phyloP scores from a whole-genome alignment of 2,329 filamentous ascomycete species.

The Colletotrichum chlorophyti region DNA sequence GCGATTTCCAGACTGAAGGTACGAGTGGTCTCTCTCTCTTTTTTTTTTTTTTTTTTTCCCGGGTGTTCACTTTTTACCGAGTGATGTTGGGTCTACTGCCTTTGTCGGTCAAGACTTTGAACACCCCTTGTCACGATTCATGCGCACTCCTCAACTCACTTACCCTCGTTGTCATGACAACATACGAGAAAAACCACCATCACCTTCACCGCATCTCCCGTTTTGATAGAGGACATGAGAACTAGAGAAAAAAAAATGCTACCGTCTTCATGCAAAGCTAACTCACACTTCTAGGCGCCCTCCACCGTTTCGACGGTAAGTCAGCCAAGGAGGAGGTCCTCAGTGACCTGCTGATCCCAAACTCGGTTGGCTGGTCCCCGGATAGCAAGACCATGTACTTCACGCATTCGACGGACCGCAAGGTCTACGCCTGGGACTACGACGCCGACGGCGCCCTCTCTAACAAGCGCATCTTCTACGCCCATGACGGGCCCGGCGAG shows the following conservation, averaged over 20 bases:
- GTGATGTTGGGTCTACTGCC: too few relatives aligned
- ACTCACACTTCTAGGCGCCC: constrained; percentile 59
- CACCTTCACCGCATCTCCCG: background rate
- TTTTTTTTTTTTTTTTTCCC: background rate
- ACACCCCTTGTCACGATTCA: background rate
- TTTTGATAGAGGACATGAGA: too few relatives aligned
- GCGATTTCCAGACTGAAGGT: constrained; percentile 67
- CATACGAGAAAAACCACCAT: too few relatives aligned
- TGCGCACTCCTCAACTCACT: background rate
- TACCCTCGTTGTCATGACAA: background rate
- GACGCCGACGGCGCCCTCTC: constrained; percentile 69
- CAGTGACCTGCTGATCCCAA: constrained; percentile 77
- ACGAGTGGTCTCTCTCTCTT: constrained; percentile 33
- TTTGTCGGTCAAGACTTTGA: background rate
- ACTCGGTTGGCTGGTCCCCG: constrained; percentile 82
- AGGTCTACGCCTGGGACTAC: constrained; percentile 80
- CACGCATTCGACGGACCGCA: constrained; percentile 76
- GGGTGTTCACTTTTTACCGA: too few relatives aligned
- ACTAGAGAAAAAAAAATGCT: too few relatives aligned
- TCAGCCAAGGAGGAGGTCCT: constrained; percentile 66
- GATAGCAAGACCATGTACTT: constrained; percentile 80
- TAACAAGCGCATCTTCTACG: constrained; percentile 76
- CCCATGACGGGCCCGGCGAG: constrained; percentile 68
- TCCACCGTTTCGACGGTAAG: constrained; percentile 75
- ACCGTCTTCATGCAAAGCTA: too few relatives aligned